Base-by-base conservation (phyloP, 495 filamentous ascomycete species). In the Tuber indicum region DNA sequence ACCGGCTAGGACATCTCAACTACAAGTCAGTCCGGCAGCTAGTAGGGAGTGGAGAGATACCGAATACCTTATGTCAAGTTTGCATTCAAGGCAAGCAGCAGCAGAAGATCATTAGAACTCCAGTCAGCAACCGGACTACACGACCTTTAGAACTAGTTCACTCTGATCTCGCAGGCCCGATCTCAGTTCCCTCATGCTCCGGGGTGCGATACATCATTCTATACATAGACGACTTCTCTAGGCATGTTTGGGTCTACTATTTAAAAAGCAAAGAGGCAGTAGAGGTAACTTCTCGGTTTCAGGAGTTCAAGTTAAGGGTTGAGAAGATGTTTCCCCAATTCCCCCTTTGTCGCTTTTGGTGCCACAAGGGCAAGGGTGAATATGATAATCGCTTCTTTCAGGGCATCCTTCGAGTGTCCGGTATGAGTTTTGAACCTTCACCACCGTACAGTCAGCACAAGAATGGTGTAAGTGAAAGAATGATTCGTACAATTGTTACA, bases 391-490 rank as follows among this genome's bases (percentile, higher is more conserved):
- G 16, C 45, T 47, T 47, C 19, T 47, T 47, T 19, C 16, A 19
- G 1, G 45, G 45, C 2, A 47, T 47, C 12, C 16, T 47, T 17
- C 45, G 45, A 8, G 45, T 19, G 2, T 17, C 14, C 0, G 45
- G 45, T 17, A 47, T 47, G 14, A 17, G 14, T 17, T 47, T 47
- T 8, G 46, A 74, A 36, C 73, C 73, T 6, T n/a, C 73, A 32
- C 73, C 73, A 42, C 73, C 73, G 1, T 74, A 74, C 45, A 69
- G n/a, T 19, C 73, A 74, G 46, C 46, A 74, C 10, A 74, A 74
- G 43, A 74, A 74, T 46, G 46, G 73, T 5, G 43, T 74, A 3
- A 14, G n/a, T 26, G 46, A 74, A 32, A n/a, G 73, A 5, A 62
- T 74, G n/a, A 74, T 74, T 52, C 17, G 21, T 14, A 58, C 45